Evolutionary conservation across 1,284 basidiomycete genomes (phyloP), one percentile per base, ranked within the genome.

Genomic region (Ustilago xerochloae): DNA sequence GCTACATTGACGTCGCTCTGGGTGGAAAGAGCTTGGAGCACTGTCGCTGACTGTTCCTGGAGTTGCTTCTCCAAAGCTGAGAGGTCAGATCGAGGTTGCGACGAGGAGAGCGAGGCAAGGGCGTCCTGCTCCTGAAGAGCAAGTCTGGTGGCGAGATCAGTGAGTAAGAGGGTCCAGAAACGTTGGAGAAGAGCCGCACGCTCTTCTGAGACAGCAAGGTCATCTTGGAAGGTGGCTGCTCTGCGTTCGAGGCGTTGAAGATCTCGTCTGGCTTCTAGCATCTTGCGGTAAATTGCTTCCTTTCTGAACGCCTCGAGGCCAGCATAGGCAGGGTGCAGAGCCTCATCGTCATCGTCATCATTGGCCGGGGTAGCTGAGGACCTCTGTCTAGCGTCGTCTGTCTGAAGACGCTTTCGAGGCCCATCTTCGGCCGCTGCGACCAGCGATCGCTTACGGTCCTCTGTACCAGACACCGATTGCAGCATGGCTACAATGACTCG

Each of bases 251-350:
- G 38, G 8, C 80, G 66, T 30, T 58, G 55, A 9, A 78, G 41
- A 12, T 79, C 75, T 33, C 81, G 66, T 36, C 66, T 53, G 5
- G 75, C 65, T 41, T 83, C 80, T 22, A 79, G 78, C 47, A 83
- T 45, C 45, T 69, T 56, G 30, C 81, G 77, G 38, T 78, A 83
- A 52, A 83, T 80, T 45, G 81, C 81, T 29, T 83, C 81, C 43
- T 83, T 83, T 30, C 81, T 59, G 48, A 75, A 83, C 4, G 72
- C 70, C 59, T 81, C 68, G 10, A 64, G 58, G 10, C 47, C 62
- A 33, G 53, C 51, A 35, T 65, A 64, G 2, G 73, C 58, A 22
- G 65, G 53, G 49, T 72, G 63, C n/a, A 62, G 20, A 10, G 48
- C 43, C 28, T 74, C 63, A 8, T 74, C 79, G 15, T 66, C 71